A percentile compares a stretch with the other conserved stretches of the same genome.
phyloP scores from a whole-genome alignment of 2,329 filamentous ascomycete genomes.

The Pseudocercospora fijiensis region DNA sequence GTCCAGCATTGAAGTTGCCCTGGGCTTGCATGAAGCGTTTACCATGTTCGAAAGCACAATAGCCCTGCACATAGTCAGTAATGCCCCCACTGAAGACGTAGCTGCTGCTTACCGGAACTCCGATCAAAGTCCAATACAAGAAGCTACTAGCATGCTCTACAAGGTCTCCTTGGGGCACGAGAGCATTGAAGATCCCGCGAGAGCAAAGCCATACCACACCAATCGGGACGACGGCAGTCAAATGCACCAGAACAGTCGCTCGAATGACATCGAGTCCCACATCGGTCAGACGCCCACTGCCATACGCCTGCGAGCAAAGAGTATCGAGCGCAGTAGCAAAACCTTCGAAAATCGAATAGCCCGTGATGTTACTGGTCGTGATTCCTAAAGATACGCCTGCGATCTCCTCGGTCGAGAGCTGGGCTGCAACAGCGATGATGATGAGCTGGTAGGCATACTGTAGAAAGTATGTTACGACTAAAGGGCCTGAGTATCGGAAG shows the following conservation, averaged over 20 bases:
- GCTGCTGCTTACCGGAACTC: conserved; percentile 42
- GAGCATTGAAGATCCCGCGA: conserved; percentile 43
- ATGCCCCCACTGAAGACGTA: not conserved
- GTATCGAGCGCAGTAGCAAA: conserved; percentile 55
- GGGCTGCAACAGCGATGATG: conserved; percentile 54
- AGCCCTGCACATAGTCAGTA: conserved; percentile 38
- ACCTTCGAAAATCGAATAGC: conserved; percentile 53
- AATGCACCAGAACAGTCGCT: conserved; percentile 53
- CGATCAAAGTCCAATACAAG: conserved; percentile 50
- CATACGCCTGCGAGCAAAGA: conserved; percentile 54
- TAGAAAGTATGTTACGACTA: conserved; percentile 55
- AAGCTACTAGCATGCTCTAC: conserved; percentile 53
- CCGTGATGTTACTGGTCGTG: conserved; percentile 57
- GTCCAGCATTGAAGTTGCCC: conserved; percentile 52
- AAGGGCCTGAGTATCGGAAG: conserved; percentile 48
- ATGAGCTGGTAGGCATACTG: conserved; percentile 56
- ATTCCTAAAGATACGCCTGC: conserved; percentile 54
- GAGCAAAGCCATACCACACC: conserved; percentile 52
- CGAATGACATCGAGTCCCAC: conserved; percentile 56
- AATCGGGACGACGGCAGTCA: conserved; percentile 49
- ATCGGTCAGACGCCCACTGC: conserved; percentile 48
- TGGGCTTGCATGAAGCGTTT: conserved; percentile 59
- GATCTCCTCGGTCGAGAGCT: conserved; percentile 54
- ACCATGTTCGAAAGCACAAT: conserved; percentile 55
- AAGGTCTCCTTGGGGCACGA: conserved; percentile 42